Percentiles rank a stretch among this genome's conserved stretches.
Evolutionary conservation across 805 yeast genomes (phyloP).

Genomic region (Candida ascalaphidarum): DNA sequence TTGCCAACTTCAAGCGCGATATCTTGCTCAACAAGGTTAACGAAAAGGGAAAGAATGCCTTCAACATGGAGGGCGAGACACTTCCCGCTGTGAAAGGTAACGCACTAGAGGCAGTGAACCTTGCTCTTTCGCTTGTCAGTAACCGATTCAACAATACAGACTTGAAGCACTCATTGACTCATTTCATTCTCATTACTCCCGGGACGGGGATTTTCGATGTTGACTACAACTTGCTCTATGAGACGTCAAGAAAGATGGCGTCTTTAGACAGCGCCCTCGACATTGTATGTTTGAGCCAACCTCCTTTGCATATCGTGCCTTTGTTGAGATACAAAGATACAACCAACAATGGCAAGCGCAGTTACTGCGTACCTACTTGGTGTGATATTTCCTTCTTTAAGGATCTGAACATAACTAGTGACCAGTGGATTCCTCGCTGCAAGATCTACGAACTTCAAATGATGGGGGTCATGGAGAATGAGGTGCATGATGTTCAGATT

Average conservation of each 20-base stretch:
- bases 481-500: slow-evolving; percentile 60
- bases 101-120: slow-evolving; percentile 74
- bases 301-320: slow-evolving; percentile 91
- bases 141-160: slow-evolving; percentile 81
- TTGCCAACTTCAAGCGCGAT: slow-evolving; percentile 72
- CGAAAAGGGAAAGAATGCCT: slow-evolving; percentile 4
- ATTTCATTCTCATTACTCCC: slow-evolving; percentile 79
- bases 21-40: slow-evolving; percentile 41
- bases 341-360: slow-evolving; percentile 36
- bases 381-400: slow-evolving; percentile 89
- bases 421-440: slow-evolving; percentile 88
- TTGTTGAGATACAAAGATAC: slow-evolving; percentile 61
- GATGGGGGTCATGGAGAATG: slow-evolving; percentile 97
- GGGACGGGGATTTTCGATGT: slow-evolving; percentile 94
- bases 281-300: slow-evolving; percentile 78
- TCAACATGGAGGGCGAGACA: slow-evolving; percentile 36
- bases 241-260: slow-evolving; percentile 67
- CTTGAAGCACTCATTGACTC: slow-evolving; percentile 83
- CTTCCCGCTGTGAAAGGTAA: slow-evolving; percentile 89
- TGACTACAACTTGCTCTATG: slow-evolving; percentile 64
- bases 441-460: slow-evolving; percentile 92
- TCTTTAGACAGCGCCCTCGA: slow-evolving; percentile 83
- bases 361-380: slow-evolving; percentile 90
- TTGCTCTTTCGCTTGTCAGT: slow-evolving; percentile 69
- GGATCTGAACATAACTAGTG: slow-evolving; percentile 34